Conservation (phyloP, 768 basidiomycete genomes). For the Auricularia sp. region DNA sequence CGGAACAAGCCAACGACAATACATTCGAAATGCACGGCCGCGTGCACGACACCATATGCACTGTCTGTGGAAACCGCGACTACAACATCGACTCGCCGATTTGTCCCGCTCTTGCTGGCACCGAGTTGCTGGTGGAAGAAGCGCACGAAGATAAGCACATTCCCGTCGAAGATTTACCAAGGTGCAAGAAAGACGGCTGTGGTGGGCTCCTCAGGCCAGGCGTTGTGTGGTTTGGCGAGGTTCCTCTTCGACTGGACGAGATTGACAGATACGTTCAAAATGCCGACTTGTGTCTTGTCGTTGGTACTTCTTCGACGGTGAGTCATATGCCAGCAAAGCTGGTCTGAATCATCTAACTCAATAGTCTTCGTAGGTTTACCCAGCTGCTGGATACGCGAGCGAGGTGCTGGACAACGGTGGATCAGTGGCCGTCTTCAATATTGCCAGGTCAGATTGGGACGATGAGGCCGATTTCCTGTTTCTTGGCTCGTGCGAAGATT, state of each 20-base stretch:
- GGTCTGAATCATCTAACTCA: background rate
- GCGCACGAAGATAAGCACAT: background rate
- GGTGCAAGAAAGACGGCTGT: background rate
- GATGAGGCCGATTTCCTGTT: constrained; percentile 14
- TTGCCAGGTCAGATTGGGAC: constrained; percentile 7
- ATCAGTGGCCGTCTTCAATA: constrained; percentile 13
- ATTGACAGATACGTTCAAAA: constrained; percentile 4
- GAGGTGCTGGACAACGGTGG: constrained; percentile 9
- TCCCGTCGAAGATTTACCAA: background rate
- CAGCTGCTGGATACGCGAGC: constrained; percentile 3
- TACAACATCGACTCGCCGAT: background rate
- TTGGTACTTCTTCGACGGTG: constrained; percentile 14
- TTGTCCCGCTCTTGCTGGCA: background rate
- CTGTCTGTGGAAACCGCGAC: background rate
- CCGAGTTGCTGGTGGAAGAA: background rate
- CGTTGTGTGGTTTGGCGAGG: constrained; percentile 15
- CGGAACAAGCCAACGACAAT: background rate
- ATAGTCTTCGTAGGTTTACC: background rate
- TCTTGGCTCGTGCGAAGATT: constrained; percentile 14
- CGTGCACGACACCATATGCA: background rate
- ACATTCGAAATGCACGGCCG: background rate
- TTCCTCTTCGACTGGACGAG: constrained; percentile 7
- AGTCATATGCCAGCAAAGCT: background rate
- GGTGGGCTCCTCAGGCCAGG: constrained; percentile 9
- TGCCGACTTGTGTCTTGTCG: constrained; percentile 12